Percentiles rank a stretch among this genome's conserved stretches.
phyloP scores from a whole-genome alignment of 371 early-diverging fungal species.

The Mucor indicus region DNA sequence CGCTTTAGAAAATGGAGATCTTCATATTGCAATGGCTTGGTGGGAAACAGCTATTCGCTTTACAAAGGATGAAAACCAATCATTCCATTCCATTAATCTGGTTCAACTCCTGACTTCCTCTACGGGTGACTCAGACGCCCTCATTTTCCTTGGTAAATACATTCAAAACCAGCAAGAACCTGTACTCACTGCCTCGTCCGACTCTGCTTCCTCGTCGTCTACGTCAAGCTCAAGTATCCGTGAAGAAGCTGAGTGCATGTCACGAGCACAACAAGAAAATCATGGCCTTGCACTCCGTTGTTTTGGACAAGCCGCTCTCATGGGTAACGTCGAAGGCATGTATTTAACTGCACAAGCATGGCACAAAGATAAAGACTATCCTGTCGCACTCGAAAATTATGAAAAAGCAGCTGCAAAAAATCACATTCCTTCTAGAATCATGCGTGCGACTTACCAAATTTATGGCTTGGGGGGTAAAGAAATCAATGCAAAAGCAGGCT shows the following conservation, averaged over 20 bases:
- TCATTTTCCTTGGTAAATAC: slow-evolving; percentile 30
- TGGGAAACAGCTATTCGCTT: slow-evolving; percentile 38
- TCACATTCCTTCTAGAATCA: slow-evolving; percentile 33
- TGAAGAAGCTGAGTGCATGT: slow-evolving; percentile 5
- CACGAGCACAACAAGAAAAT: slow-evolving; percentile 26
- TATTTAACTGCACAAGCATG: slow-evolving; percentile 37
- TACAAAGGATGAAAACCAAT: slow-evolving; percentile 16
- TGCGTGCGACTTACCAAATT: slow-evolving; percentile 38
- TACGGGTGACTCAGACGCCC: slow-evolving; percentile 29
- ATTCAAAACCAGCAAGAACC: slow-evolving; percentile 18
- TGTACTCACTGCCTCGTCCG: background rate
- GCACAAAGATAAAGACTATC: slow-evolving; percentile 39
- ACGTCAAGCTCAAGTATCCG: background rate
- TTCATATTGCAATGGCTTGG: slow-evolving; percentile 34
- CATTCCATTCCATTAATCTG: slow-evolving; percentile 18
- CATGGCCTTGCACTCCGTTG: slow-evolving; percentile 22
- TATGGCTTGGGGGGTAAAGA: slow-evolving; percentile 31
- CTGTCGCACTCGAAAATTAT: slow-evolving; percentile 34
- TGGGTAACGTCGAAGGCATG: slow-evolving; percentile 41
- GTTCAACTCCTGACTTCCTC: slow-evolving; percentile 16
- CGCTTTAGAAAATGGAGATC: slow-evolving; percentile 33
- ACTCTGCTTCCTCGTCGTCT: too few relatives aligned
- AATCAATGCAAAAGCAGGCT: slow-evolving; percentile 26
- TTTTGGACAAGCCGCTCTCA: slow-evolving; percentile 35
- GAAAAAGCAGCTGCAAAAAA: slow-evolving; percentile 33